Base-by-base conservation (phyloP, 225 moss, liverwort and hornwort species). In the Anthoceros angustus region DNA sequence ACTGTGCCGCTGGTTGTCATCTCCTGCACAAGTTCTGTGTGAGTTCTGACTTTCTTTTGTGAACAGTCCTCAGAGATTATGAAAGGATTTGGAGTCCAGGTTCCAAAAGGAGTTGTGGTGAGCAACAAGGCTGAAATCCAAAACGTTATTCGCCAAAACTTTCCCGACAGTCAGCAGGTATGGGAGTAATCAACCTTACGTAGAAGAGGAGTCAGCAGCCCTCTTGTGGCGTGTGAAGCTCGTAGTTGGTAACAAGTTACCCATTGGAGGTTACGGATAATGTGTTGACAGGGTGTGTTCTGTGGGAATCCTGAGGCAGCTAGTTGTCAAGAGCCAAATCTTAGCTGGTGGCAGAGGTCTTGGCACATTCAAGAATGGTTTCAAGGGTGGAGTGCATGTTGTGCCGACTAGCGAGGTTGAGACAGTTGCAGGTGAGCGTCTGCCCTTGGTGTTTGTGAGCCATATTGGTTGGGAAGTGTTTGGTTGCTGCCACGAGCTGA, bases 271-370 rank as follows among this genome's bases (percentile, higher is more conserved):
- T 32, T 7, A 55, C 14, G 55, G 5, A n/a, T 55, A 55, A 18
- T 18, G 55, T 55, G 8, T 55, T 55, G 46, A 18, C 55, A 55
- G 55, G n/a, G 55, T 55, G n/a, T 20, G n/a, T 55, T 18, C 55
- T 55, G 55, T 55, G 55, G 7, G 55, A 55, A 18, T 55, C 55
- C 7, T 55, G 55, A 55, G 55, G 23, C 55, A 55, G 55, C 55
- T 98, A 74, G 95, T 98, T 74, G 91, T 98, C 62, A 98, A 91
- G 77, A 91, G 91, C 72, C 91, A 98, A 76, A 82, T 98, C 68
- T 73, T 98, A 72, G 95, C 91, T 7, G 95, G 95, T 61, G 95
- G 95, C 64, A 83, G 95, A 72, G 95, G 95, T 64, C 77, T 98
- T 72, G 95, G 95, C 41, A 86, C 95, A 5, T 95, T 95, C 72